Conservation (phyloP, 495 filamentous ascomycete species). For the Podospora tetraspora region DNA sequence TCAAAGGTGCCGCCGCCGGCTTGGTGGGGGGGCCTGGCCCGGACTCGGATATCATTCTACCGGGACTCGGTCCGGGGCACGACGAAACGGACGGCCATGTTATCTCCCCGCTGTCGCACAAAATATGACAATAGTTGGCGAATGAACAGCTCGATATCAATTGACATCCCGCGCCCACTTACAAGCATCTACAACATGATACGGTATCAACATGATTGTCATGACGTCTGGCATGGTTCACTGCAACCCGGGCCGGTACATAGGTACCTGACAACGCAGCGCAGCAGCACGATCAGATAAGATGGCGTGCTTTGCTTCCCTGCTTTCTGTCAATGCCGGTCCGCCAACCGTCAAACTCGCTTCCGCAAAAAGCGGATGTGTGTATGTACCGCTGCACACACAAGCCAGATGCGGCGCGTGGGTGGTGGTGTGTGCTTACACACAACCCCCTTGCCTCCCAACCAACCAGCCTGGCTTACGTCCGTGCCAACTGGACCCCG, state of each 20-base stretch:
- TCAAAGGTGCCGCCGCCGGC: background rate
- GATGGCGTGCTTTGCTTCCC: background rate
- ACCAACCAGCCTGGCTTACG: background rate
- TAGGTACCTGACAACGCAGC: background rate
- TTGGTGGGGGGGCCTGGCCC: background rate
- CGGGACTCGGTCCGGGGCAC: background rate
- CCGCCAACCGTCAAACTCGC: background rate
- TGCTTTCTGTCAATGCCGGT: background rate
- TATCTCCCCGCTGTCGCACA: no score
- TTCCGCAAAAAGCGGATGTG: background rate
- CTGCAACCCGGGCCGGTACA: background rate
- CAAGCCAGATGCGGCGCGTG: background rate
- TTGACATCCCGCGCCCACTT: no score
- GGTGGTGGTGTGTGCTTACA: background rate
- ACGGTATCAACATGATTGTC: background rate
- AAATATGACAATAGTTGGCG: no score
- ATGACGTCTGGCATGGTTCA: background rate
- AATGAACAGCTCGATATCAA: background rate
- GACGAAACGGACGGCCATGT: no score
- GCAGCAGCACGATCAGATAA: background rate
- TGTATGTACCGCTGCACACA: background rate
- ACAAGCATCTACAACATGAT: background rate
- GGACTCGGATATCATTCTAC: background rate
- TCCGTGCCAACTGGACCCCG: background rate
- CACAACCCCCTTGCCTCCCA: background rate